These are phyloP conservation scores for Salix koriyanagi DNA, from an alignment of 345 rosid species.

Conservation along the genomic window DNA sequence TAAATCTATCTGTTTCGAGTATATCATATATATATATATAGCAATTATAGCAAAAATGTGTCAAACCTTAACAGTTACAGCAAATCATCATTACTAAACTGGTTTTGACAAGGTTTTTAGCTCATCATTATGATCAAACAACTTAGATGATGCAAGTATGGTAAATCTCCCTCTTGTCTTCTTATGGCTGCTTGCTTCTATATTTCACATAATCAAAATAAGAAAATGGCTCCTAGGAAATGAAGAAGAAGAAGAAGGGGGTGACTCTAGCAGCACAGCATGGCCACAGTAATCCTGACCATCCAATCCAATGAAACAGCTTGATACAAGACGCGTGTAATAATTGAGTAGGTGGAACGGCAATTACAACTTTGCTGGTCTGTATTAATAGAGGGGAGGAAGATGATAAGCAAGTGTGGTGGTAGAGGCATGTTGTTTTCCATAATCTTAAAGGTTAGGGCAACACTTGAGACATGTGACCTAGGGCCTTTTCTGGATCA, in stretches of 20 bases:
- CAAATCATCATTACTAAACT: neutral
- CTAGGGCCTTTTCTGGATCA: neutral
- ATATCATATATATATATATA: too few relatives aligned
- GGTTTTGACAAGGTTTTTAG: neutral
- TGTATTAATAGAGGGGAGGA: neutral
- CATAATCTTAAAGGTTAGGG: neutral
- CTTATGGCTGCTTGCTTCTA: neutral
- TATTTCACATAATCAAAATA: neutral
- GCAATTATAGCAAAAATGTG: too few relatives aligned
- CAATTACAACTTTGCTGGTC: neutral
- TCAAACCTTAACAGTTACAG: neutral
- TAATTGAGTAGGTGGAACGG: neutral
- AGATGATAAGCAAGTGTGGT: neutral
- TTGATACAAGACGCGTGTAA: neutral
- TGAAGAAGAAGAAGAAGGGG: neutral
- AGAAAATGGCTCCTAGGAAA: neutral
- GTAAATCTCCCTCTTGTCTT: neutral
- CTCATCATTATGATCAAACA: neutral
- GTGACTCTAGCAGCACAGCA: neutral
- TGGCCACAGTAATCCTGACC: neutral
- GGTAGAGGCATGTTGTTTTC: slow-evolving; percentile 1
- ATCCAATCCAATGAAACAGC: neutral
- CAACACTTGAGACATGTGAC: slow-evolving; percentile 23
- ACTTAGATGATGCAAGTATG: neutral
- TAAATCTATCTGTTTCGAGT: too few relatives aligned